Evolutionary conservation across 2,329 filamentous ascomycete genomes (phyloP), one percentile per base, ranked within the genome.

Genomic region (Calonectria leucothoes): DNA sequence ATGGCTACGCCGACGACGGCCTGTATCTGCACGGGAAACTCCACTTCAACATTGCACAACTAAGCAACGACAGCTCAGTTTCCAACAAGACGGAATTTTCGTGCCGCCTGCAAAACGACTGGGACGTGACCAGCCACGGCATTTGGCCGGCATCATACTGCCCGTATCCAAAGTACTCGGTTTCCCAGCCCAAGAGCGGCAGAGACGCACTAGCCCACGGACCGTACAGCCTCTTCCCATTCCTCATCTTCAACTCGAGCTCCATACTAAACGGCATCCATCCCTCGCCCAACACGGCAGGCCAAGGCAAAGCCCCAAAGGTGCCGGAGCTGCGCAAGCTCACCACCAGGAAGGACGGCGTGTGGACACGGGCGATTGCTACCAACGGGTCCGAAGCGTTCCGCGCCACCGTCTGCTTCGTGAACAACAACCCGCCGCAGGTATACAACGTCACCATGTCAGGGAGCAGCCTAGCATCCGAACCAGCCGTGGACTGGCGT

Each of bases 401-500:
- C 4, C 31, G 35, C 3, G 69, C 48, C 0, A 65, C 48, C 6
- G 25, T 70, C 0, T 77, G 61, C 4, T 73, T 76, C 8, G 48
- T 73, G 5, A 68, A 31, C 0, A 51, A 48, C 1, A 48, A 33
- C 37, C n/a, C 12, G 4, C 74, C 74, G 0, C 37, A 66, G 0
- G 1, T 67, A 0, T 76, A 67, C 15, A 69, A 76, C 5, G 72
- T 76, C 0, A 75, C 72, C 4, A 76, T 76, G 66, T 25, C 42
- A 0, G 74, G 75, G 0, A 4, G 20, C 10, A 35, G 51, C 1
- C 3, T 75, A 1, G 0, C 52, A 7, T 67, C 64, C 0, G 74
- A 76, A 0, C 74, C 75, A 0, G 64, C 17, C n/a, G 1, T 66
- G 37, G 45, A 6, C 55, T 65, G 2, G 71, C 61, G 17, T 42